Evolutionary conservation across 768 basidiomycete species (phyloP), one percentile per base, ranked within the genome.

Genomic region (button mushroom (Agaricus bisporus)): DNA sequence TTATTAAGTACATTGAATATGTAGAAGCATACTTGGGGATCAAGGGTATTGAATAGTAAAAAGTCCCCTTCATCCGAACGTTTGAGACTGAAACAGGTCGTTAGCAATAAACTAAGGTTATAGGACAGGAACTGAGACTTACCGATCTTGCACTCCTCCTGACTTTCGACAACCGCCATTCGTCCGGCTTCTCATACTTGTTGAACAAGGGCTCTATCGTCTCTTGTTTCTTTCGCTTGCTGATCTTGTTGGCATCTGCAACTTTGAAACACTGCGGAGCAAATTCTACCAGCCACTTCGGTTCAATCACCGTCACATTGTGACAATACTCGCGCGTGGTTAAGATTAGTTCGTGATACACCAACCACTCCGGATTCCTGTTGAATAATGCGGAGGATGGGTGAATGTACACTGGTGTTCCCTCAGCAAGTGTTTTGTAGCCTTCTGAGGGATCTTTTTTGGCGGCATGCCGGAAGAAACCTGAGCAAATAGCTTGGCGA

Each of bases 181-280:
- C 91, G 69, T 93, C 91, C 32, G 89, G 83, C 64, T 92, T 91
- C 74, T 94, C 91, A 69, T 89, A 93, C 67, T 95, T 93, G 77
- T 98, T 97, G 74, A 70, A 97, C 65, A 98, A 68, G 7, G 95
- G 95, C 65, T 95, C 92, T 59, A 97, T 97, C 81, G 94, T 97
- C 75, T 95, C 94, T 68, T 93, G 88, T 69, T 80, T 84, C 78
- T 97, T 98, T 60, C 93, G 81, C 70, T 95, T 95, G 65, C 91
- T 94, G 72, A 98, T 95, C 71, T 97, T 98, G 73, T 94, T 95
- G 49, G 83, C 89, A 68, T 98, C 97, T 2, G 95, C 94, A 41
- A 99, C 93, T 70, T 91, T 91, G 86, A 98, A 99, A 79, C 97
- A 98, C 56, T 95, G 93, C 1, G 97, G 95, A 6, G 95, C 97